Conservation (phyloP, 75 land plant species). For the Selaginella tamariscina region DNA sequence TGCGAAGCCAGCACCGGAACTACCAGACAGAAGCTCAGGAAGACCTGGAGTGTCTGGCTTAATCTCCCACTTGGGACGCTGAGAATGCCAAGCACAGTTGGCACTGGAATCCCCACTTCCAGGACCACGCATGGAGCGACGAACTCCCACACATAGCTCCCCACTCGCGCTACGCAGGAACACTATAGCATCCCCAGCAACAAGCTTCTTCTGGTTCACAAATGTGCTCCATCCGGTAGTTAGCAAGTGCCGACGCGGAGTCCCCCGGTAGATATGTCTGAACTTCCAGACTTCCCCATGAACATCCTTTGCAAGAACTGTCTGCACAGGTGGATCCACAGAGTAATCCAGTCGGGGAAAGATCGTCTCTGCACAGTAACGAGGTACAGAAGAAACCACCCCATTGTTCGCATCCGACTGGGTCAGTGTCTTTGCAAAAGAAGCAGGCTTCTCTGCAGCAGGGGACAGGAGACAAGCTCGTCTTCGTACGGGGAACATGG, state of each 20-base stretch:
- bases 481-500: not conserved
- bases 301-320: conserved; percentile 7
- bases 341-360: conserved; percentile 13
- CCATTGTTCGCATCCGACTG: conserved; percentile 13
- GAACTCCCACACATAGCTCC: conserved; percentile 11
- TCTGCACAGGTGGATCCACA: conserved; percentile 8
- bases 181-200: conserved; percentile 10
- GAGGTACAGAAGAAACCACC: not conserved
- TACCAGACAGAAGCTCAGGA: too few relatives aligned
- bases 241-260: conserved; percentile 1
- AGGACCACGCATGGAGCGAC: conserved; percentile 4
- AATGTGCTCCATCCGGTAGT: conserved; percentile 11
- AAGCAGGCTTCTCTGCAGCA: conserved; percentile 3
- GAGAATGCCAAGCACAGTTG: not conserved
- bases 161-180: not conserved
- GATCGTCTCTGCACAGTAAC: conserved; percentile 12
- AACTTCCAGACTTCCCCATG: conserved; percentile 13
- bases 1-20: conserved; percentile 23
- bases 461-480: not conserved
- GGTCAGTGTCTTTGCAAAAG: conserved; percentile 10
- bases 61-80: conserved; percentile 36
- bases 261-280: conserved; percentile 5
- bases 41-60: conserved; percentile 11
- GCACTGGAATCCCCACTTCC: not conserved
- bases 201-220: conserved; percentile 11